Conservation (phyloP, 1,284 basidiomycete species). For the Apiotrichum sp. region DNA sequence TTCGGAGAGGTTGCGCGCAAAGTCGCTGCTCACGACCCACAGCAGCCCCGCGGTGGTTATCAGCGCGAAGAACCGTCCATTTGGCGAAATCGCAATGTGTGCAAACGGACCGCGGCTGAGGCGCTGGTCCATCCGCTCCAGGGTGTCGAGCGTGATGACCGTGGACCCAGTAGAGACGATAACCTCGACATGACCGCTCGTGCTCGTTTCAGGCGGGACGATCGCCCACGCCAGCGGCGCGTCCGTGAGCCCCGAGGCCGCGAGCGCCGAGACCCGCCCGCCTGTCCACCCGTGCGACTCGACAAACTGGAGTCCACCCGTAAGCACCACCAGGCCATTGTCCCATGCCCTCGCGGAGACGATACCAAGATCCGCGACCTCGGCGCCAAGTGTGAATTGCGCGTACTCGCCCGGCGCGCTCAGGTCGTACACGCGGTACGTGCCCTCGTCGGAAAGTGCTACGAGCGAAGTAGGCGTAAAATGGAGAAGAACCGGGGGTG, state of each 20-base stretch:
- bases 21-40: constrained; percentile 90
- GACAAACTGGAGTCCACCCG: constrained; percentile 66
- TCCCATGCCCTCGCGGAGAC: constrained; percentile 79
- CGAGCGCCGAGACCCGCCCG: constrained; percentile 57
- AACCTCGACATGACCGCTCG: constrained; percentile 80
- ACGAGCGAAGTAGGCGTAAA: constrained; percentile 61
- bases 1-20: constrained; percentile 80
- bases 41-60: constrained; percentile 66
- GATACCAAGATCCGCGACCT: constrained; percentile 78
- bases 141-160: constrained; percentile 70
- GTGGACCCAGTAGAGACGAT: constrained; percentile 70
- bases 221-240: constrained; percentile 76
- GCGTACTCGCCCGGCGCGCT: constrained; percentile 66
- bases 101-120: constrained; percentile 81
- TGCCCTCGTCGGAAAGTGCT: constrained; percentile 85
- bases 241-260: constrained; percentile 64
- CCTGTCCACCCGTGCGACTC: constrained; percentile 83
- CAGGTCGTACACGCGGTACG: constrained; percentile 83
- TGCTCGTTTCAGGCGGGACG: constrained; percentile 76
- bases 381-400: constrained; percentile 75
- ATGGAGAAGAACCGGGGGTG: constrained; percentile 35
- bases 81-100: constrained; percentile 80
- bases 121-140: constrained; percentile 78
- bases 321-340: constrained; percentile 77
- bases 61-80: constrained; percentile 85